Evolutionary conservation across 2,329 filamentous ascomycete species (phyloP).

Genomic region (Nigrospora sphaerica): DNA sequence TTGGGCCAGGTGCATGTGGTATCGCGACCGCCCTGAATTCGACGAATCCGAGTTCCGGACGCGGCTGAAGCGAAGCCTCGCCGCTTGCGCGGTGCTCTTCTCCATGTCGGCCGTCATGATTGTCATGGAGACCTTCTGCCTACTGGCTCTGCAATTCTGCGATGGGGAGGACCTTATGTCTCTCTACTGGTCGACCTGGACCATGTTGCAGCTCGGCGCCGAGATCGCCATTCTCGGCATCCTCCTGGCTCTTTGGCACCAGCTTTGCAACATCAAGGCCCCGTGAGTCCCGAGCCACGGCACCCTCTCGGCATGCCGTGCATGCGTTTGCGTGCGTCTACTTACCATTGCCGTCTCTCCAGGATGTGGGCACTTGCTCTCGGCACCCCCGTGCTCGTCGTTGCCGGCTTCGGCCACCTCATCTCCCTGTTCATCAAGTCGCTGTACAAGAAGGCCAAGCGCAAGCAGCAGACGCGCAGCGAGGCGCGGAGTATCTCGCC

Average conservation of each 20-base stretch:
- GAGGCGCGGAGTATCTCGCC: background rate
- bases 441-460: slow-evolving; percentile 13
- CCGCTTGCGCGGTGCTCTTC: slow-evolving; percentile 36
- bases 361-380: slow-evolving; percentile 47
- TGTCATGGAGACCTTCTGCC: slow-evolving; percentile 46
- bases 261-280: slow-evolving; percentile 39
- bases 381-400: slow-evolving; percentile 53
- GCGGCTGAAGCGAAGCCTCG: slow-evolving; percentile 31
- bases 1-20: slow-evolving; percentile 25
- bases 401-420: slow-evolving; percentile 45
- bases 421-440: slow-evolving; percentile 21
- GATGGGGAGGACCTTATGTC: slow-evolving; percentile 53
- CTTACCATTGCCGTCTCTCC: background rate
- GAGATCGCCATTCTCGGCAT: slow-evolving; percentile 51
- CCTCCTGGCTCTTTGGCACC: slow-evolving; percentile 44
- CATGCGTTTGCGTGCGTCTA: slow-evolving; percentile 1
- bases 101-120: slow-evolving; percentile 34
- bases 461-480: slow-evolving; percentile 2
- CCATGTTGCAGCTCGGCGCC: slow-evolving; percentile 50
- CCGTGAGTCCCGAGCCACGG: slow-evolving; percentile 31
- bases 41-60: slow-evolving; percentile 27
- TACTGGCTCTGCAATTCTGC: slow-evolving; percentile 50
- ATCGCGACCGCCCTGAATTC: slow-evolving; percentile 20
- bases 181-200: slow-evolving; percentile 56
- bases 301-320: background rate